Conservation (phyloP, 2,329 filamentous ascomycete genomes). For the Penicillium italicum region DNA sequence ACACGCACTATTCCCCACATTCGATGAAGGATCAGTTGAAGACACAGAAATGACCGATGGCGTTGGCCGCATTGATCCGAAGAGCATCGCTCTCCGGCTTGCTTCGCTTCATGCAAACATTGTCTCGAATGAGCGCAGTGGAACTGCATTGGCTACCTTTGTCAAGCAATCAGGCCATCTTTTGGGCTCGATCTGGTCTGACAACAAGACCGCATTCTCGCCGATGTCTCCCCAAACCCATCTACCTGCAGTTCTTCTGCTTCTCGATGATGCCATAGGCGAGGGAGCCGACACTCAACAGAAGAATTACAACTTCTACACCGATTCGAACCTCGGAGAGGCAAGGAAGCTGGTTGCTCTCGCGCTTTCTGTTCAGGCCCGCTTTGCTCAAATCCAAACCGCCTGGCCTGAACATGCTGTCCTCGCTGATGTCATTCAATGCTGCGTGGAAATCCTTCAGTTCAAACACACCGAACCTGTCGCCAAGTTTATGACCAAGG, state of each 20-base stretch:
- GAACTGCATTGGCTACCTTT: conserved; percentile 31
- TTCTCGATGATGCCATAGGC: conserved; percentile 60
- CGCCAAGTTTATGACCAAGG: conserved; percentile 76
- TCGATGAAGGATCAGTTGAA: conserved; percentile 54
- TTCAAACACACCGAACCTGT: conserved; percentile 78
- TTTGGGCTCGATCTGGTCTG: conserved; percentile 35
- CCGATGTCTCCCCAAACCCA: conserved; percentile 48
- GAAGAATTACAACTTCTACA: conserved; percentile 80
- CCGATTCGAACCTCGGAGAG: conserved; percentile 71
- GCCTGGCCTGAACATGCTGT: conserved; percentile 71
- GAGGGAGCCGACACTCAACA: conserved; percentile 45
- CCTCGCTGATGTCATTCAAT: conserved; percentile 71
- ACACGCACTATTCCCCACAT: conserved; percentile 75
- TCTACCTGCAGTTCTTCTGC: conserved; percentile 63
- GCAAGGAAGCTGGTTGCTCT: conserved; percentile 69
- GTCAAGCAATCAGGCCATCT: conserved; percentile 35
- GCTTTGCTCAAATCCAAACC: conserved; percentile 66
- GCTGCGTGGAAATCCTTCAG: conserved; percentile 70
- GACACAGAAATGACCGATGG: conserved; percentile 26
- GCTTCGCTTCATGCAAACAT: conserved; percentile 57
- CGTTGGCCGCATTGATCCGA: conserved; percentile 42
- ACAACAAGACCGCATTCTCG: conserved; percentile 21
- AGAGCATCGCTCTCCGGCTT: conserved; percentile 58
- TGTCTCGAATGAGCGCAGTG: conserved; percentile 31
- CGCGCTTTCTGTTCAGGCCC: conserved; percentile 63